Evolutionary conservation across 176 grass and related monocot species (phyloP), one percentile per base, ranked within the genome.

Genomic region (Oryza brachyantha): DNA sequence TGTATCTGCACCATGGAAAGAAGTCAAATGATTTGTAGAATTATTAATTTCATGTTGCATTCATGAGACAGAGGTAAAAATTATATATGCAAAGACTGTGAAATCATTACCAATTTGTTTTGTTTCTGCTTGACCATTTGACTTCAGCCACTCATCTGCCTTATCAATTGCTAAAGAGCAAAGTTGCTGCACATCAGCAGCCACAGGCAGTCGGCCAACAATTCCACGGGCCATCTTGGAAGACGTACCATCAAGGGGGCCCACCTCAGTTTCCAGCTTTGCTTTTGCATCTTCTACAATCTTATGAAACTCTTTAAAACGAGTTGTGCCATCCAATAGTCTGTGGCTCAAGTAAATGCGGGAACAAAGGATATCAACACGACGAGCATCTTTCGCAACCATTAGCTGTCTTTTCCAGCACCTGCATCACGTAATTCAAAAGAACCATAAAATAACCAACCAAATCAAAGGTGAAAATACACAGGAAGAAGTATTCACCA

Each of bases 311-410:
- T 96, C 93, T 81, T 96, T 90, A 78, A 96, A 96, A 61, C 63
- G 80, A 35, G 71, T 87, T 77, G 90, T 92, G 40, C 93, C 90
- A 90, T 90, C 85, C 87, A 96, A 80, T 72, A 96, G 85, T 73
- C 90, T 96, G 60, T 96, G 91, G 39, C 92, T 87, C 39, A 95
- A 68, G 73, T 87, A 91, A 79, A 99, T 99, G 66, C 96, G 87
- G 40, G 88, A 88, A 72, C 96, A 99, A 34, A 99, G 88, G 88
- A 82, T 84, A 83, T 99, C 96, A 66, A 99, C 90, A 40, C 96
- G 88, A 26, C 96, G 92, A 61, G 96, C 90, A 89, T 99, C 96
- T 85, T 93, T 99, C 21, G 96, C 96, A 82, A 95, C 89, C 21
- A 72, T 79, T 57, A 99, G 79, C 78, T 99, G 96, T 76, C 92